Evolutionary conservation across 1,284 basidiomycete species (phyloP), one percentile per base, ranked within the genome.

Genomic region (Takashimella tepidaria): DNA sequence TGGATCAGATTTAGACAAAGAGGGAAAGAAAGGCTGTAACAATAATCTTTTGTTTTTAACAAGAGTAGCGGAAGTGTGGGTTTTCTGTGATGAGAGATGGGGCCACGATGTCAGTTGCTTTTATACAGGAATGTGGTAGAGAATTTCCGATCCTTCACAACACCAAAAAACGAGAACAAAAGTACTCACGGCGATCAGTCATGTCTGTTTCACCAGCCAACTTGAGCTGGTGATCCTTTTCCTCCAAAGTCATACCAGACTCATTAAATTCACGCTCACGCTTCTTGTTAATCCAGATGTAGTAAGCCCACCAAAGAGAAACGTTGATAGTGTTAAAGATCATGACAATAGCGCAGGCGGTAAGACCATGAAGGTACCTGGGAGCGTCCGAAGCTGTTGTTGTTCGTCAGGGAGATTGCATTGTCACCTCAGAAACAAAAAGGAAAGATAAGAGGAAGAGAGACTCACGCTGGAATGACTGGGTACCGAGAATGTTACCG

Each of bases 191-290:
- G 12, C 37, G 11, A 45, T 68, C 66, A 8, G 64, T 67, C 13
- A 62, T 27, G 49, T 68, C 66, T 3, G 51, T 50, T 51, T 68
- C 64, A 19, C 64, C 64, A 2, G 60, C 60, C 4, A 66, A 19
- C 43, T 63, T 63, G 46, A 46, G 55, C 21, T 58, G 55, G 44
- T 59, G 46, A 10, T 51, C 57, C 5, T 60, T 50, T 45, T 61
- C 59, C 41, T 64, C 62, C 43, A 50, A 48, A 19, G 49, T 54
- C 42, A 63, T 49, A 0, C 66, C 66, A 20, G 56, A 57, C 1
- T 47, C 59, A 13, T 42, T 21, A 45, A 60, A 62, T 19, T 55
- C 62, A 11, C 22, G 43, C 23, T 66, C 63, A 21, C 63, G 58
- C 52, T 51, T 57, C 20, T 19, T 37, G 57, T 68, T 68, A 19